These are phyloP conservation scores for Chrysanthemum lavandulifolium DNA, from an alignment of 129 eudicot species.

Conservation along the genomic window DNA sequence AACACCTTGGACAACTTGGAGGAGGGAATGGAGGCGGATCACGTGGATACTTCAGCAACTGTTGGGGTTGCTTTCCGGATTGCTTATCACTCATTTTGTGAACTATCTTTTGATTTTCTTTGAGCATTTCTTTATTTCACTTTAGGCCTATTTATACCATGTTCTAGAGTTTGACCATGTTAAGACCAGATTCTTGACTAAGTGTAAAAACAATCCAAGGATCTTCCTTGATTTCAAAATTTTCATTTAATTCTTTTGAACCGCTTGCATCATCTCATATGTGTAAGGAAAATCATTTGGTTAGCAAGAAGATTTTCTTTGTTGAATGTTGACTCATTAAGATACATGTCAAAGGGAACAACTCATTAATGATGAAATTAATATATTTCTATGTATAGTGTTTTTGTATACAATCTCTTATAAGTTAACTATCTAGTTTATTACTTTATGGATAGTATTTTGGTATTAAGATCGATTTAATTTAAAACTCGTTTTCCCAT, in stretches of 20 bases:
- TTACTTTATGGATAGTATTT: too few species aligned
- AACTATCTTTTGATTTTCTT: background rate
- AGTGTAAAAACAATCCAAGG: conserved; percentile 35
- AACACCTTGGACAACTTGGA: conserved; percentile 32
- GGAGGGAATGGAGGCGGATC: conserved; percentile 30
- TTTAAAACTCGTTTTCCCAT: too few species aligned
- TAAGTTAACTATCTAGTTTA: too few species aligned
- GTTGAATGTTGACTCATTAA: conserved; percentile 24
- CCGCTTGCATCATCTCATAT: conserved; percentile 18
- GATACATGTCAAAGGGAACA: conserved; percentile 11
- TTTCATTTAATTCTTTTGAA: conserved; percentile 23
- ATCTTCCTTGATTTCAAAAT: conserved; percentile 2
- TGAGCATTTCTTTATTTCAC: conserved; percentile 7
- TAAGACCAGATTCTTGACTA: background rate
- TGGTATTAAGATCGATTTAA: too few species aligned
- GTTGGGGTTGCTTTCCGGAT: conserved; percentile 1
- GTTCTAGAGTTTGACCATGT: conserved; percentile 16
- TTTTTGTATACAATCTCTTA: too few species aligned
- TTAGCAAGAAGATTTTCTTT: conserved; percentile 13
- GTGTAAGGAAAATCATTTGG: conserved; percentile 3
- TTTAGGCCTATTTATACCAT: conserved; percentile 24
- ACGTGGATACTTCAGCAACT: conserved; percentile 13
- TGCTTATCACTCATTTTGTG: conserved; percentile 24
- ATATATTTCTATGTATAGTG: too few species aligned
- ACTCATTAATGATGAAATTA: background rate